Conservation (phyloP, 208 protist species). For the Trypanosoma scelopori region DNA sequence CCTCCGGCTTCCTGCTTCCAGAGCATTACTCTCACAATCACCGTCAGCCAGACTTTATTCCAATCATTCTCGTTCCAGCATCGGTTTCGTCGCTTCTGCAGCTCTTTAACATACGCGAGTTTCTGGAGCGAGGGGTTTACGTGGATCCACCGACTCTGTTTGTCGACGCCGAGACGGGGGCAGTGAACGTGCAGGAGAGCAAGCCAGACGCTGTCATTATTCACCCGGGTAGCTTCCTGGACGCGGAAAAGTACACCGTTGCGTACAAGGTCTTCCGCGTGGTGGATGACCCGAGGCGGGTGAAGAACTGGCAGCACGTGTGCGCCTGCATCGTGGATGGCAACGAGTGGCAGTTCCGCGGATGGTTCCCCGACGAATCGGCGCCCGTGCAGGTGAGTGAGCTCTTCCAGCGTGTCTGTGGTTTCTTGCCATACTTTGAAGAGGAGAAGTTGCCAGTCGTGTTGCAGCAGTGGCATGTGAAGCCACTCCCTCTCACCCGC, state of each 20-base stretch:
- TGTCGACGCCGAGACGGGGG: slow-evolving; percentile 69
- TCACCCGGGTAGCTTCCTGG: slow-evolving; percentile 67
- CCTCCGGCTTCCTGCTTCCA: slow-evolving; percentile 46
- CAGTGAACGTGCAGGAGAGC: slow-evolving; percentile 60
- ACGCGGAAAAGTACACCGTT: slow-evolving; percentile 64
- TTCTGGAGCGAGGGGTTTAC: slow-evolving; percentile 78
- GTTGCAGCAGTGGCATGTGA: slow-evolving; percentile 76
- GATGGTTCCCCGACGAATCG: slow-evolving; percentile 57
- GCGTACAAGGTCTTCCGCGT: slow-evolving; percentile 74
- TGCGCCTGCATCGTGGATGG: slow-evolving; percentile 84
- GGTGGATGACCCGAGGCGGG: slow-evolving; percentile 69
- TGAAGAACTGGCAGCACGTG: slow-evolving; percentile 82
- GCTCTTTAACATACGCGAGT: slow-evolving; percentile 81
- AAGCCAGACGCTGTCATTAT: slow-evolving; percentile 76
- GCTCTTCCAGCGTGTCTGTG: slow-evolving; percentile 72
- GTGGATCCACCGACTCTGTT: slow-evolving; percentile 71
- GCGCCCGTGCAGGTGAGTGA: slow-evolving; percentile 47
- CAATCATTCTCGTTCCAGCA: slow-evolving; percentile 76
- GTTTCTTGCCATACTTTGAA: slow-evolving; percentile 88
- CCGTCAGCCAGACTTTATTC: slow-evolving; percentile 73
- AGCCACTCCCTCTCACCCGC: slow-evolving; percentile 69
- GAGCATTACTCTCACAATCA: slow-evolving; percentile 42
- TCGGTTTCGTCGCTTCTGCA: slow-evolving; percentile 73
- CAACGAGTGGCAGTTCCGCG: slow-evolving; percentile 74
- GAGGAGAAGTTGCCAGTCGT: slow-evolving; percentile 80